These are phyloP conservation scores for Pseudohyphozyma bogoriensis DNA, from an alignment of 768 basidiomycete genomes.

Conservation along the genomic window DNA sequence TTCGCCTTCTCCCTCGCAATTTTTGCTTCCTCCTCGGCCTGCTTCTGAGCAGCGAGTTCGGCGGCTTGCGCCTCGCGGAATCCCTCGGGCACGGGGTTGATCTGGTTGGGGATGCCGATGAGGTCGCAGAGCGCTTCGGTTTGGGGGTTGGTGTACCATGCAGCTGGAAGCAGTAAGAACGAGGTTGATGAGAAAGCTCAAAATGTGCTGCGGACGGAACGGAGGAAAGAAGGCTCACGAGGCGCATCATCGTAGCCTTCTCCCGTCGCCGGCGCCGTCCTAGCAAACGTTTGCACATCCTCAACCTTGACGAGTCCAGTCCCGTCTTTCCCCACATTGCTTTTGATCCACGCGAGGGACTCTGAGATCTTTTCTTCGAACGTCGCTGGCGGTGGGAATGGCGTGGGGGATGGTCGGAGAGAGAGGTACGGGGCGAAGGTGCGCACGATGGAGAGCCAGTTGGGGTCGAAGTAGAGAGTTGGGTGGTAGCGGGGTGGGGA, in stretches of 20 bases:
- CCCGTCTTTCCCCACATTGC: conserved; percentile 30
- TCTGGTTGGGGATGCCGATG: conserved; percentile 66
- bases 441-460: conserved; percentile 89
- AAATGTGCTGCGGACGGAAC: neutral
- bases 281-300: conserved; percentile 57
- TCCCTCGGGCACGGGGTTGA: conserved; percentile 43
- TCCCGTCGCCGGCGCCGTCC: conserved; percentile 44
- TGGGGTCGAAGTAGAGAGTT: conserved; percentile 60
- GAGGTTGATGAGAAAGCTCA: conserved; percentile 1
- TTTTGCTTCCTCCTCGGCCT: neutral
- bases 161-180: conserved; percentile 43
- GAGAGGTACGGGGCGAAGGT: conserved; percentile 75
- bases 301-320: conserved; percentile 42
- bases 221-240: conserved; percentile 35
- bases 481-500: conserved; percentile 19
- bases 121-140: conserved; percentile 74
- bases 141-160: conserved; percentile 76
- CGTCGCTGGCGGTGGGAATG: conserved; percentile 53
- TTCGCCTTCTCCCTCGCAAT: conserved; percentile 1
- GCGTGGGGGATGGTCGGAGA: conserved; percentile 42
- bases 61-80: conserved; percentile 13
- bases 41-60: neutral
- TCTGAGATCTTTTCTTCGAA: conserved; percentile 46
- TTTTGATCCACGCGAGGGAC: conserved; percentile 58
- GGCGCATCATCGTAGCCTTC: conserved; percentile 39